Base-by-base conservation (phyloP, 2,329 filamentous ascomycete species). In the Epichloe festucae region DNA sequence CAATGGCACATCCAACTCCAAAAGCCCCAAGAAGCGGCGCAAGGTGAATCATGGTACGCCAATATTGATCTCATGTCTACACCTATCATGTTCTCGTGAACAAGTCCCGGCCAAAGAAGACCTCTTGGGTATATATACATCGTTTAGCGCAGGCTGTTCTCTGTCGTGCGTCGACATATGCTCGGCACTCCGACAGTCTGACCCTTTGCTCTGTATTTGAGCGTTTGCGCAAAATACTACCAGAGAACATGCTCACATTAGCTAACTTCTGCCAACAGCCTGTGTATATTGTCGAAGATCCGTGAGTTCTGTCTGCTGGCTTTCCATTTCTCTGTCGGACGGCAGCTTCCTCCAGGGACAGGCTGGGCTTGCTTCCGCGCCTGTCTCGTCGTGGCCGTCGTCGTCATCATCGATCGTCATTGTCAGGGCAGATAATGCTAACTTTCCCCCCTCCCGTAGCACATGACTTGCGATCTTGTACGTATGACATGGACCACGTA, bases 401-500 rank as follows among this genome's bases (percentile, higher is more conserved):
- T 0, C 14, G 23, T 27, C 42, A 1, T 46, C 44, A 5, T 46
- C 15, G 17, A n/a, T 46, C n/a, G 44, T 35, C 27, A 19, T 43
- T 19, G 15, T 11, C 34, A 39, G 14, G n/a, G 23, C 38, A 42
- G 11, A 4, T 3, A 41, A 40, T 41, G 43, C 51, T 53, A 54
- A 53, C 49, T 39, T 57, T 60, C 54, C 59, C 54, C 50, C 6
- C 52, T 46, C 55, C 51, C 56, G 55, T 71, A 89, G 85, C 87
- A 91, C 79, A 91, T 91, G 87, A 91, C 87, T 67, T 91, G 87
- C 77, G 87, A 91, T 77, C 83, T 87, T 73, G 86, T 89, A 85
- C 76, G 83, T 81, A 51, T 49, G 46, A 50, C 46, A 23, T 44
- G 39, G 45, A 23, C 42, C 46, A 35, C 47, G 12, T 39, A 21